Conservation (phyloP, 768 basidiomycete species). For the Kwoniella bestiolae region DNA sequence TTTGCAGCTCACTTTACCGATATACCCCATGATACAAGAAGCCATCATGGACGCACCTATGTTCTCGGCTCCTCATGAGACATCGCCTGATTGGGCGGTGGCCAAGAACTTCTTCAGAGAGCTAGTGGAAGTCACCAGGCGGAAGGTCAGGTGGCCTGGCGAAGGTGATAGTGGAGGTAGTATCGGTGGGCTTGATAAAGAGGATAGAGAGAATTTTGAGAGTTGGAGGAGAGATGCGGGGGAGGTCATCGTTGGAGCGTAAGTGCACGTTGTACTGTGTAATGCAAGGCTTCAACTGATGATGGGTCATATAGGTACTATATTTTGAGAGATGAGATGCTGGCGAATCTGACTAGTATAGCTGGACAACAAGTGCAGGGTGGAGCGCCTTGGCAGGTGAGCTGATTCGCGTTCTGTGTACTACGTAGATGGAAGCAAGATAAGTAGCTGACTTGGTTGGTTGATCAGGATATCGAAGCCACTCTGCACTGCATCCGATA, state of each 20-base stretch:
- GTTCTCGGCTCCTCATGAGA: constrained; percentile 44
- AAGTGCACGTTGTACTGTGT: constrained; percentile 9
- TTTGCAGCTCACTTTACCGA: constrained; percentile 66
- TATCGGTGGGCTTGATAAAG: constrained; percentile 39
- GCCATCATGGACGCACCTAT: constrained; percentile 60
- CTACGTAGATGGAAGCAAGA: too few species aligned
- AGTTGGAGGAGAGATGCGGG: constrained; percentile 55
- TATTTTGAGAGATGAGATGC: constrained; percentile 80
- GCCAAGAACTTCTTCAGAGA: constrained; percentile 80
- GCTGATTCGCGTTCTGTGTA: too few species aligned
- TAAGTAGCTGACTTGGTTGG: constrained; percentile 9
- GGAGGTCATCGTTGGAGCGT: constrained; percentile 56
- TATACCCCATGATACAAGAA: constrained; percentile 92
- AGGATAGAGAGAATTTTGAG: constrained; percentile 52
- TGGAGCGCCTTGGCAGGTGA: constrained; percentile 70
- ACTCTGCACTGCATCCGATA: constrained; percentile 83
- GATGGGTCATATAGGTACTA: constrained; percentile 64
- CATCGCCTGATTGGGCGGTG: constrained; percentile 52
- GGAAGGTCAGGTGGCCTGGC: constrained; percentile 75
- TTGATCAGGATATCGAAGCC: constrained; percentile 76
- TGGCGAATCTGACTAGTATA: constrained; percentile 70
- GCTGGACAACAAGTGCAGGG: constrained; percentile 63
- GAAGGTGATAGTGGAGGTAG: constrained; percentile 26
- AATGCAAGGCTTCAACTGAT: background rate
- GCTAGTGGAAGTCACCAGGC: constrained; percentile 70